Percentiles rank a stretch among this genome's conserved stretches.
Conservation (phyloP, 495 filamentous ascomycete species). For the Amorphotheca resinae region DNA sequence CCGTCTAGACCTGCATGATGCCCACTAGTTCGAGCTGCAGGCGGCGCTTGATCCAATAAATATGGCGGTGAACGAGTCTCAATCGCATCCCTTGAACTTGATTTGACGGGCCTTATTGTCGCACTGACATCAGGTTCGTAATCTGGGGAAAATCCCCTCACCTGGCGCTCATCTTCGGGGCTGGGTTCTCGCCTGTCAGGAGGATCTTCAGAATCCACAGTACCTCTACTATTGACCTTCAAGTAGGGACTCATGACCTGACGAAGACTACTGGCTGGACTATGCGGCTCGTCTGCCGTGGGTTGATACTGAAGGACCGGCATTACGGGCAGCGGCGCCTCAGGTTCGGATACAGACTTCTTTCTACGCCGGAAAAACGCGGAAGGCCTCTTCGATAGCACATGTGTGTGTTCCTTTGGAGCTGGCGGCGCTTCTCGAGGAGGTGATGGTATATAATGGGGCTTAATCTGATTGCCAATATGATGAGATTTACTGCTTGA, state of each 20-base stretch:
- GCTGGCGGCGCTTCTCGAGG: slow-evolving; percentile 30
- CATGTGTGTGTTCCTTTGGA: slow-evolving; percentile 26
- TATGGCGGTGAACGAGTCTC: slow-evolving; percentile 2
- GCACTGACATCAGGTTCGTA: slow-evolving; percentile 49
- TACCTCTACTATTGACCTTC: slow-evolving; percentile 16
- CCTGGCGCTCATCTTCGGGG: neutral
- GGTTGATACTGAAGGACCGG: slow-evolving; percentile 25
- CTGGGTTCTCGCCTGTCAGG: neutral
- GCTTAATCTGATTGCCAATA: slow-evolving; percentile 25
- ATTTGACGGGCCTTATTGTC: slow-evolving; percentile 42
- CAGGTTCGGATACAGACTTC: slow-evolving; percentile 56
- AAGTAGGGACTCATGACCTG: slow-evolving; percentile 87
- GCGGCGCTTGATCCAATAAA: neutral
- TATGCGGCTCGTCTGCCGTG: slow-evolving; percentile 23
- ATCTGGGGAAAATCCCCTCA: slow-evolving; percentile 49
- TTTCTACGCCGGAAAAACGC: slow-evolving; percentile 90
- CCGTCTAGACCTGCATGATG: neutral
- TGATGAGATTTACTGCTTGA: slow-evolving; percentile 24
- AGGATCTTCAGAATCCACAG: slow-evolving; percentile 16
- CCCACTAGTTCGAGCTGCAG: slow-evolving; percentile 1
- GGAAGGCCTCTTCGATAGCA: slow-evolving; percentile 77
- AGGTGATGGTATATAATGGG: slow-evolving; percentile 30
- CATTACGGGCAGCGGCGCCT: slow-evolving; percentile 29
- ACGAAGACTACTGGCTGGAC: slow-evolving; percentile 79
- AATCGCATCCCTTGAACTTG: slow-evolving; percentile 18